Evolutionary conservation across 352 stramenopile genomes (phyloP).

Genomic region (Phytophthora pistaciae): DNA sequence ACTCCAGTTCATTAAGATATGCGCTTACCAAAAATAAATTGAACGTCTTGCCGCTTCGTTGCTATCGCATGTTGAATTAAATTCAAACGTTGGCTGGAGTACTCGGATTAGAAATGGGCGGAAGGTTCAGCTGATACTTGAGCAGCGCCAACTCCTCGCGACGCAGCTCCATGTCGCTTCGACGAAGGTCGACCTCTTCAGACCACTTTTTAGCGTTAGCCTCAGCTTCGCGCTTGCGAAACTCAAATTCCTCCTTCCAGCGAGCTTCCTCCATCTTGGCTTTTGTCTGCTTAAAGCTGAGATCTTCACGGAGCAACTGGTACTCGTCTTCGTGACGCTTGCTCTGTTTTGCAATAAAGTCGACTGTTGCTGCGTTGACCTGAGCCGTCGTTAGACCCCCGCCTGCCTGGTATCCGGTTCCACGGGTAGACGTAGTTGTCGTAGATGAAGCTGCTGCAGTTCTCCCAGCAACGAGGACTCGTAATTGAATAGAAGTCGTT

Average conservation of each 20-base stretch:
- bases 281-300: neutral
- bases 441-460: neutral
- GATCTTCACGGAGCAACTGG: neutral
- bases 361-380: neutral
- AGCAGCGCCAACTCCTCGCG: neutral
- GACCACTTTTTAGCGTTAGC: neutral
- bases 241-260: neutral
- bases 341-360: neutral
- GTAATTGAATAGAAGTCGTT: too few species aligned
- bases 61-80: neutral
- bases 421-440: neutral
- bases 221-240: neutral
- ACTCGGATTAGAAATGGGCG: neutral
- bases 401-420: neutral
- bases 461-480: too few species aligned
- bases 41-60: neutral
- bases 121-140: neutral
- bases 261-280: neutral
- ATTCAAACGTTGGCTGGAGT: neutral
- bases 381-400: neutral
- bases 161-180: neutral
- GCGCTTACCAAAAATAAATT: conserved; percentile 1
- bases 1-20: conserved; percentile 1
- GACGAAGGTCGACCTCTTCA: neutral
- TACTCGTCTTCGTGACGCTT: neutral